These are phyloP conservation scores for Kodamaea derodonti DNA, from an alignment of 1,139 yeast genomes.

Conservation along the genomic window DNA sequence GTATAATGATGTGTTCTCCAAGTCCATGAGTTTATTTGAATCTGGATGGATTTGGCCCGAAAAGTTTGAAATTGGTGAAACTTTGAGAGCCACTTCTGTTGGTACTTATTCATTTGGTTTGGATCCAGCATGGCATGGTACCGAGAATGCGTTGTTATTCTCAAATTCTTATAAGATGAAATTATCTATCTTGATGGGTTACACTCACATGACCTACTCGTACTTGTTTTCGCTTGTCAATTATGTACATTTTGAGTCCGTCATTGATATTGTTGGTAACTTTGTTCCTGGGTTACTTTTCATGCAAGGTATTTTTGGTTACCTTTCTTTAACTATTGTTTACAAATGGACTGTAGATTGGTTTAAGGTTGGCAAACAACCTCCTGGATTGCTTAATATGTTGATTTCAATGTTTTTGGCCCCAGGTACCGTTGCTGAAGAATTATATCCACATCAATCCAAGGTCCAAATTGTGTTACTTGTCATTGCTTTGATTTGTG, in stretches of 20 bases:
- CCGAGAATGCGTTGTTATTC: slow-evolving; percentile 70
- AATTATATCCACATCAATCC: slow-evolving; percentile 62
- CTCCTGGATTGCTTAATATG: slow-evolving; percentile 80
- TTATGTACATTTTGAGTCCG: slow-evolving; percentile 53
- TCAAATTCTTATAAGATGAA: slow-evolving; percentile 83
- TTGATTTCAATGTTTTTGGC: slow-evolving; percentile 76
- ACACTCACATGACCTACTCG: slow-evolving; percentile 73
- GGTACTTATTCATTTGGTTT: slow-evolving; percentile 68
- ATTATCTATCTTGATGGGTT: slow-evolving; percentile 75
- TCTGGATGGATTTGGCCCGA: slow-evolving; percentile 79
- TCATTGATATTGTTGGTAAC: slow-evolving; percentile 69
- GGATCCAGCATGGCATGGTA: slow-evolving; percentile 80
- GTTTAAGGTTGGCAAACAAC: slow-evolving; percentile 63
- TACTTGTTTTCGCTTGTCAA: slow-evolving; percentile 66
- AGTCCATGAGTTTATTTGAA: slow-evolving; percentile 66
- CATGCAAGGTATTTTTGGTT: slow-evolving; percentile 83
- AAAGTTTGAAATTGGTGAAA: slow-evolving; percentile 53
- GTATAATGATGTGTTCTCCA: slow-evolving; percentile 74
- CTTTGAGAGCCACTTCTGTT: slow-evolving; percentile 48
- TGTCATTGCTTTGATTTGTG: slow-evolving; percentile 62
- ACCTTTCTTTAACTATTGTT: slow-evolving; percentile 64
- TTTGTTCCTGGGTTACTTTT: slow-evolving; percentile 75
- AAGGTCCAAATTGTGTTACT: slow-evolving; percentile 57
- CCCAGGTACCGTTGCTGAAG: slow-evolving; percentile 70
- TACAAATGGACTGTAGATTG: slow-evolving; percentile 81